These are phyloP conservation scores for Fraxinus dipetala DNA, from an alignment of 305 asterid genomes.

Conservation along the genomic window DNA sequence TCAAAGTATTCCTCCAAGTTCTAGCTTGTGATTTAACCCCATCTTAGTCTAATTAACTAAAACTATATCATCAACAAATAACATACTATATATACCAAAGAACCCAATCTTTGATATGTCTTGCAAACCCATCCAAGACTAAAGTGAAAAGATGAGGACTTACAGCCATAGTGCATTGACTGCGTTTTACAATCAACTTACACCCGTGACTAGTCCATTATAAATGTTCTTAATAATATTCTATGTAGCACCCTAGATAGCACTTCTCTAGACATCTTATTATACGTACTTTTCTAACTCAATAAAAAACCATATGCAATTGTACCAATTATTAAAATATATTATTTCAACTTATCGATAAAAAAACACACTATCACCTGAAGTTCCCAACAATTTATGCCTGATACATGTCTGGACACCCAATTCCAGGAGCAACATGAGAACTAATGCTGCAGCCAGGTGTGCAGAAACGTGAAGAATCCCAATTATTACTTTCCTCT, in stretches of 20 bases:
- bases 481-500: slow-evolving; percentile 69
- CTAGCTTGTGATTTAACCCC: not conserved
- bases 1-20: not conserved
- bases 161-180: not conserved
- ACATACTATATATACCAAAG: not conserved
- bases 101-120: not conserved
- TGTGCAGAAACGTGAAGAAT: slow-evolving; percentile 88
- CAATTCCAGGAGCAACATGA: slow-evolving; percentile 90
- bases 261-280: not conserved
- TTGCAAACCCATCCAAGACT: not conserved
- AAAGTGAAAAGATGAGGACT: not conserved
- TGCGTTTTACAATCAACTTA: not conserved
- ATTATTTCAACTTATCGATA: slow-evolving; percentile 6
- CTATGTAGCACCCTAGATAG: not conserved
- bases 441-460: slow-evolving; percentile 82
- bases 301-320: not conserved
- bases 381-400: slow-evolving; percentile 78
- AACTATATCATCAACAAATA: not conserved
- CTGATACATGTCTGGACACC: slow-evolving; percentile 87
- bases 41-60: not conserved
- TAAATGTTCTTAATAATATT: not conserved
- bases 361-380: slow-evolving; percentile 47
- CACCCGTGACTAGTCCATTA: not conserved
- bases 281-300: not conserved
- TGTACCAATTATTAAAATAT: not conserved